A percentile compares a stretch with the other conserved stretches of the same genome.
Evolutionary conservation across 148 eudicot species (phyloP).

Genomic region (Nyssa sinensis): DNA sequence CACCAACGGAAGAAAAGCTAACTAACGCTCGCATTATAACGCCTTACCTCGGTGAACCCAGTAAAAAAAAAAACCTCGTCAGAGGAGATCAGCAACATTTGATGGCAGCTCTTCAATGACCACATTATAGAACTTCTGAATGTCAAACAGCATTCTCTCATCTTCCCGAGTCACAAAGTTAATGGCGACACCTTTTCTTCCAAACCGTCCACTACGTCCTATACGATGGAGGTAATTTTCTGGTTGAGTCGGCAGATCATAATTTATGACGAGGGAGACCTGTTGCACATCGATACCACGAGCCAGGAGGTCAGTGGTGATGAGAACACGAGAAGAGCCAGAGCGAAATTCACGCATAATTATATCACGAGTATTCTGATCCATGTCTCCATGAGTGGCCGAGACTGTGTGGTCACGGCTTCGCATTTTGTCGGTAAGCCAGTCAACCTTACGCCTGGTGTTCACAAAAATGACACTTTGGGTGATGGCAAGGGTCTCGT

Average conservation of each 20-base stretch:
- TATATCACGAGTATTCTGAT: conserved; percentile 36
- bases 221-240: conserved; percentile 37
- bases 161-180: conserved; percentile 32
- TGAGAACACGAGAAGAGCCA: conserved; percentile 34
- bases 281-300: conserved; percentile 42
- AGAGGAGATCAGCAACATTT: conserved; percentile 39
- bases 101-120: conserved; percentile 33
- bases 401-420: conserved; percentile 41
- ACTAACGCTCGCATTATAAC: not conserved
- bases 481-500: conserved; percentile 35
- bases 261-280: conserved; percentile 38
- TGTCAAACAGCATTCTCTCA: conserved; percentile 33
- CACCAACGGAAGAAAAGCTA: not conserved
- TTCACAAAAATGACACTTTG: conserved; percentile 36
- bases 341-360: conserved; percentile 43
- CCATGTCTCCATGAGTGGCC: conserved; percentile 42
- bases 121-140: conserved; percentile 42
- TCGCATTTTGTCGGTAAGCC: conserved; percentile 35
- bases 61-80: not conserved
- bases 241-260: conserved; percentile 35
- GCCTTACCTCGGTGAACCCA: not conserved
- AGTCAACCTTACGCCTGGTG: conserved; percentile 35
- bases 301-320: conserved; percentile 37
- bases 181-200: conserved; percentile 35
- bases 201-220: conserved; percentile 35